Evolutionary conservation across 768 basidiomycete species (phyloP).

Genomic region (Xerocomellus intermedius): DNA sequence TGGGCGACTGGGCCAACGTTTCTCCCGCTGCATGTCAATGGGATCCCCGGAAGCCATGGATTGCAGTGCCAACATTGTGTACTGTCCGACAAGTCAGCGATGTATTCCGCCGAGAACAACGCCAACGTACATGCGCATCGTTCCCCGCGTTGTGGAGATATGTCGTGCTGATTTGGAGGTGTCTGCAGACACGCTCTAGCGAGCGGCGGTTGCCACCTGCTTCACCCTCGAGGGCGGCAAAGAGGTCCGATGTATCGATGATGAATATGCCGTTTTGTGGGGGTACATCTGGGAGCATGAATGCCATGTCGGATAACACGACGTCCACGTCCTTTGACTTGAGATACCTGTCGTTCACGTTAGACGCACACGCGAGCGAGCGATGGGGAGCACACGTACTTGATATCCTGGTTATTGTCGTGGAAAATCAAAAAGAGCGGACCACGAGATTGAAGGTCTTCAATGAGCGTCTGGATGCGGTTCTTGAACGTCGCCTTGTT

Average conservation of each 20-base stretch:
- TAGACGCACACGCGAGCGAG: not conserved
- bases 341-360: conserved; percentile 46
- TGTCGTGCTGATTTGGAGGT: conserved; percentile 55
- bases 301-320: conserved; percentile 48
- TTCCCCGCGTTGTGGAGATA: conserved; percentile 84
- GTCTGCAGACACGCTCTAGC: conserved; percentile 61
- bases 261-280: conserved; percentile 57
- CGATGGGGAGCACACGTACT: conserved; percentile 38
- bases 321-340: conserved; percentile 50
- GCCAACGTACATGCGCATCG: conserved; percentile 66
- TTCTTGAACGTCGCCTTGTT: conserved; percentile 50
- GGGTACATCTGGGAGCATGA: conserved; percentile 55
- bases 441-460: conserved; percentile 40
- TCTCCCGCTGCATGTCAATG: conserved; percentile 72
- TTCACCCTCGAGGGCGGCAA: conserved; percentile 70
- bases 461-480: conserved; percentile 48
- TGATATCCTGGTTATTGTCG: conserved; percentile 73
- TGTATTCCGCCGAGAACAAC: not conserved
- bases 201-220: conserved; percentile 47
- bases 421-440: conserved; percentile 82
- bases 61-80: conserved; percentile 62
- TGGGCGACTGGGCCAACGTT: conserved; percentile 73
- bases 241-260: conserved; percentile 73
- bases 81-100: conserved; percentile 42
- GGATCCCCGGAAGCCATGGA: conserved; percentile 74